Evolutionary conservation across 1,139 yeast species (phyloP), one percentile per base, ranked within the genome.

Genomic region (Wickerhamomyces sp.): DNA sequence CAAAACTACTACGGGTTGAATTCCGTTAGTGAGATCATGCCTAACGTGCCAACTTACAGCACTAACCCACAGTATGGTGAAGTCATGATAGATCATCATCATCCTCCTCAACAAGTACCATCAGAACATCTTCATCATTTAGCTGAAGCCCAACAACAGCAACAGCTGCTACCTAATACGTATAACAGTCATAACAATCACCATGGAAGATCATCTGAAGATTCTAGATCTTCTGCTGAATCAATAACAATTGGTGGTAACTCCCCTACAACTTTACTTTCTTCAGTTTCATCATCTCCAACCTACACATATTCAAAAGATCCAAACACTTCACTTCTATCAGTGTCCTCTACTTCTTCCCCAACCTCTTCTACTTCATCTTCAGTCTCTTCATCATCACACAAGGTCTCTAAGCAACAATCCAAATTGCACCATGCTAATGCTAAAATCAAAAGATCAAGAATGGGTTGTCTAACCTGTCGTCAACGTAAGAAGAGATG

Each of bases 401-500:
- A 33, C n/a, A 33, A 18, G 37, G 9, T 30, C 6, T 30, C n/a
- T 6, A 29, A 37, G 34, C 13, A 18, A 11, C 6, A 27, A 7
- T 3, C 44, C 37, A 26, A 27, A 43, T 23, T 10, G 34, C 6
- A 29, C 48, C 11, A 39, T 45, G 13, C 4, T 4, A 11, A 29
- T 29, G 10, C 31, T 5, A 51, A 45, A 34, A 47, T 45, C 15
- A 56, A 49, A 38, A 55, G 65, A 43, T 59, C 63, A 15, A 57
- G 64, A 48, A 71, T 70, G 52, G 93, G 93, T 0, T 84, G 93
- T 60, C 64, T 82, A 39, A 82, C 90, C 0, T 84, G 93, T 57
- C 78, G 88, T 48, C 72, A 75, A 40, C 66, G 93, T 37, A 84
- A 84, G 69, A 84, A 84, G 62, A 78, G 87, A 53, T 84, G 93